phyloP scores from a whole-genome alignment of 768 basidiomycete genomes.

The Gymnopilus dilepis region DNA sequence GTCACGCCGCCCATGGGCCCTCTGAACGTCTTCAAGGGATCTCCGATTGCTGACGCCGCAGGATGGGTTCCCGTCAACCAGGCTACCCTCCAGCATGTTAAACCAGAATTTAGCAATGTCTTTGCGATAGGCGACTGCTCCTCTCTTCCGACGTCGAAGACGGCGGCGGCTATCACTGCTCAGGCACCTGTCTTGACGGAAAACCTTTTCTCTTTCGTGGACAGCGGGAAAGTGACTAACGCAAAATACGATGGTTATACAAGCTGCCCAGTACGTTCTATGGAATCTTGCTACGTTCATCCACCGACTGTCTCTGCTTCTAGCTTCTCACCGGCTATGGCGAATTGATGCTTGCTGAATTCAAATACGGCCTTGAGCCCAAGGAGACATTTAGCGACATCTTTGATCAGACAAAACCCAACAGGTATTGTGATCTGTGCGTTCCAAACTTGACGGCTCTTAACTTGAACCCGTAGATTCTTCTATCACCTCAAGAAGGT shows the following conservation, averaged over 20 bases:
- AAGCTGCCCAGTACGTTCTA: constrained; percentile 74
- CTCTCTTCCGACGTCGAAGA: constrained; percentile 93
- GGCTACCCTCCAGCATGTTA: constrained; percentile 81
- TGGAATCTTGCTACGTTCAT: background rate
- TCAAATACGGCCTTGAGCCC: constrained; percentile 89
- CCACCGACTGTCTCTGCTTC: constrained; percentile 6
- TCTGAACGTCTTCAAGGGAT: constrained; percentile 75
- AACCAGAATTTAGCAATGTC: constrained; percentile 80
- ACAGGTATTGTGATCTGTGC: constrained; percentile 54
- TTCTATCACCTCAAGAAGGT: constrained; percentile 93
- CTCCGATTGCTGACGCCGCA: constrained; percentile 76
- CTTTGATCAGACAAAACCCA: constrained; percentile 78
- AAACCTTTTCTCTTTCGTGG: constrained; percentile 79
- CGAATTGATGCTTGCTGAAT: constrained; percentile 87
- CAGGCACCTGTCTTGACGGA: constrained; percentile 92
- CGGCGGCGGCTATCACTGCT: constrained; percentile 90
- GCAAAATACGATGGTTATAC: constrained; percentile 90
- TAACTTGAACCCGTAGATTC: constrained; percentile 41
- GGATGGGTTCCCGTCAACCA: constrained; percentile 93
- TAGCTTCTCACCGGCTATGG: constrained; percentile 84
- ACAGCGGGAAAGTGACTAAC: constrained; percentile 68
- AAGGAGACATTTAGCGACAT: constrained; percentile 80
- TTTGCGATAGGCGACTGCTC: constrained; percentile 94
- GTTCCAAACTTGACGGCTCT: background rate
- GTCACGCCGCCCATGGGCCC: constrained; percentile 94